Conservation (phyloP, 768 basidiomycete species). For the Scleroderma bovista region DNA sequence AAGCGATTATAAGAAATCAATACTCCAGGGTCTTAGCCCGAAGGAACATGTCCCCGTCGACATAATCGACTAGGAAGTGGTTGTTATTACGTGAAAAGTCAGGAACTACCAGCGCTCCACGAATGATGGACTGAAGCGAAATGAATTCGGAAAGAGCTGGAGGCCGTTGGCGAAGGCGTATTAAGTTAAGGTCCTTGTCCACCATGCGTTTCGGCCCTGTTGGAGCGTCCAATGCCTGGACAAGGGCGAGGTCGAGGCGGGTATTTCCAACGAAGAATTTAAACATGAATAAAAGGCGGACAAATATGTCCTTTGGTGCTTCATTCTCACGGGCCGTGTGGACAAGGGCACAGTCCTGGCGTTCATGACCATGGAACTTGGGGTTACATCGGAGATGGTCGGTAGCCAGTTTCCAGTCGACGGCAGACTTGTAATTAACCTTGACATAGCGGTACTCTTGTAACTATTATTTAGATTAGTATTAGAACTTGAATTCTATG, state of each 20-base stretch:
- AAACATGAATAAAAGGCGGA: neutral
- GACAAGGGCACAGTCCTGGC: neutral
- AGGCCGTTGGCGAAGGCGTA: neutral
- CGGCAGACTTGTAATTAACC: slow-evolving; percentile 21
- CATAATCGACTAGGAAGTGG: slow-evolving; percentile 21
- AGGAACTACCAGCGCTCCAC: neutral
- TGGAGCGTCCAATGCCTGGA: neutral
- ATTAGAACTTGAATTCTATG: slow-evolving; percentile 19
- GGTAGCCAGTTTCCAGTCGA: slow-evolving; percentile 23
- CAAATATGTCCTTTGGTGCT: neutral
- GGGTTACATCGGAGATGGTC: slow-evolving; percentile 19
- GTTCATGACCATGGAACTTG: neutral
- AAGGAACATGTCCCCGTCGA: slow-evolving; percentile 28
- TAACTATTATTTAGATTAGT: slow-evolving; percentile 13
- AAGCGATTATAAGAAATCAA: too few relatives aligned
- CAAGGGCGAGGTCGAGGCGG: neutral
- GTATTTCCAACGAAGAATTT: neutral
- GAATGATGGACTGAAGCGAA: neutral
- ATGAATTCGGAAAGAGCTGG: neutral
- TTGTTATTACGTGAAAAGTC: slow-evolving; percentile 15
- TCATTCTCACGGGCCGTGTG: neutral
- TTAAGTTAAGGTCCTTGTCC: neutral
- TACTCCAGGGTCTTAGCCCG: too few relatives aligned
- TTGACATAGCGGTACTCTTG: slow-evolving; percentile 20
- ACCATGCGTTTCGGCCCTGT: neutral